Conservation (phyloP, 805 yeast species). For the Torulaspora gathmanii region DNA sequence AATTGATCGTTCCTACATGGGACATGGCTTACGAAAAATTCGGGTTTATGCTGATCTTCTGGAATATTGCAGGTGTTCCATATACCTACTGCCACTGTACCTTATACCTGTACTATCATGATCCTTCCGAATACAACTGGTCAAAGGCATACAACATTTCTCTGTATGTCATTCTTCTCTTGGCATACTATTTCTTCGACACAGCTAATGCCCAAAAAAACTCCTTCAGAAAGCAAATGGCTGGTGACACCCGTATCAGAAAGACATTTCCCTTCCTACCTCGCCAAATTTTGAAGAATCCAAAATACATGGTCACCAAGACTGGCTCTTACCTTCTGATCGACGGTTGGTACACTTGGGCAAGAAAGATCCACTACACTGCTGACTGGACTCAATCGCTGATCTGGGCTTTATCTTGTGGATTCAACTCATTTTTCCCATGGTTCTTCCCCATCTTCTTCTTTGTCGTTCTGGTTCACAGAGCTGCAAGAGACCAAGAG, state of each 20-base stretch:
- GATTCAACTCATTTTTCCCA: constrained; percentile 81
- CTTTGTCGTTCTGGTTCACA: constrained; percentile 79
- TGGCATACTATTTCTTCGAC: constrained; percentile 89
- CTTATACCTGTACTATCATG: constrained; percentile 72
- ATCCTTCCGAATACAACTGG: constrained; percentile 79
- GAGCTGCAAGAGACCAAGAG: constrained; percentile 81
- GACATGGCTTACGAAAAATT: constrained; percentile 99
- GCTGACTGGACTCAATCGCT: constrained; percentile 86
- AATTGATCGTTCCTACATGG: constrained; percentile 96
- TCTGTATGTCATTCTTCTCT: constrained; percentile 52
- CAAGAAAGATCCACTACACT: constrained; percentile 92
- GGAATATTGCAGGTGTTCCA: constrained; percentile 99
- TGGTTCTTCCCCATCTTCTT: constrained; percentile 95
- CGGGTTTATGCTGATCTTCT: constrained; percentile 97
- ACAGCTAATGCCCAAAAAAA: constrained; percentile 94
- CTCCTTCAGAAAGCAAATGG: constrained; percentile 74
- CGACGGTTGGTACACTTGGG: constrained; percentile 93
- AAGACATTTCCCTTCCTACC: constrained; percentile 94
- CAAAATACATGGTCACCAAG: constrained; percentile 76
- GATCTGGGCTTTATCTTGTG: constrained; percentile 91
- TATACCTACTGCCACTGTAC: constrained; percentile 96
- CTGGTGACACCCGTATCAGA: constrained; percentile 73
- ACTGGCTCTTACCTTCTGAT: constrained; percentile 80
- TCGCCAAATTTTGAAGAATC: constrained; percentile 73
- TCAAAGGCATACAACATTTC: constrained; percentile 53